Base-by-base conservation (phyloP, 1,284 basidiomycete species). In the Takashimella koratensis region DNA sequence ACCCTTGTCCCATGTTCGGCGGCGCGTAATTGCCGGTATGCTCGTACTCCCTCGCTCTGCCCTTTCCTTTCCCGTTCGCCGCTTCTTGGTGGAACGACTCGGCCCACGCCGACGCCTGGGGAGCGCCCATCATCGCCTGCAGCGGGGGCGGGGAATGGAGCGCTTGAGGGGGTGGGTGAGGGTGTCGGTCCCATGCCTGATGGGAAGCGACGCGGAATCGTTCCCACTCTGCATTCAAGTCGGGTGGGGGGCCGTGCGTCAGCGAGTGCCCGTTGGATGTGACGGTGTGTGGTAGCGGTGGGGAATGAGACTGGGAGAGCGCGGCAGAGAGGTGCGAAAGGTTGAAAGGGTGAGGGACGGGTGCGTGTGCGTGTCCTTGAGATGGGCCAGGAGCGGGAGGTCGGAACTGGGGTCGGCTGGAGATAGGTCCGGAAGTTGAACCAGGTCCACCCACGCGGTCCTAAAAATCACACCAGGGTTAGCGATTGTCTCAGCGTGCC, bases 331-430 rank as follows among this genome's bases (percentile, higher is more conserved):
- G 59, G 45, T 71, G 68, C 21, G 70, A 71, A 16, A 75, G 63
- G 57, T 75, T 72, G 67, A 75, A 75, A 3, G 73, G 71, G 45
- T 71, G 71, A 5, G 68, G 54, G 24, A 56, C 54, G 10, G n/a
- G n/a, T n/a, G n/a, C n/a, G n/a, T n/a, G n/a, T n/a, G n/a, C 12
- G 26, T 43, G 41, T 22, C 36, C 45, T 13, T 57, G 54, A 11
- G 51, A 22, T 3, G 57, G 53, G 3, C 51, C 40, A n/a, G n/a
- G n/a, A n/a, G n/a, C n/a, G n/a, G n/a, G n/a, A n/a, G 22, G 21
- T 40, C 47, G 47, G 27, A n/a, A 13, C 22, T 22, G 47, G 21
- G 47, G 39, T 40, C 47, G 26, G 45, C 45, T 26, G 22, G 27
- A 24, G n/a, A n/a, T n/a, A n/a, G n/a, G n/a, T n/a, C n/a, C n/a